Percentiles rank a stretch among this genome's conserved stretches.
Conservation (phyloP, 306 rosid genomes). For the Corylus heterophylla region DNA sequence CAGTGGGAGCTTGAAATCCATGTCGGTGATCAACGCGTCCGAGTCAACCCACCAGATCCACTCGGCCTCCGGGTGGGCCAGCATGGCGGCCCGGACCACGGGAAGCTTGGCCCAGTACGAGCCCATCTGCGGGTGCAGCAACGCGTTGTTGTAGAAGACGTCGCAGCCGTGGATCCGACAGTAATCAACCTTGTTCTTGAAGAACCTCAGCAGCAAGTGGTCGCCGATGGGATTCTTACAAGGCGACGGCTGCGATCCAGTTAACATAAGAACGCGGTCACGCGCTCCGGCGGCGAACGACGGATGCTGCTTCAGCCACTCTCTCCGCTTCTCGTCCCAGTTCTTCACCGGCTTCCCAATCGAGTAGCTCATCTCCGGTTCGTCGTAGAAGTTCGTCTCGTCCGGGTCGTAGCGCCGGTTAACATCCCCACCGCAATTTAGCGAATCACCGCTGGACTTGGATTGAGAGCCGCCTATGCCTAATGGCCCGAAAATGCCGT, state of each 20-base stretch:
- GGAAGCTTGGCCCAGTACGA: slow-evolving; percentile 83
- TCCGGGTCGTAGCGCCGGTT: slow-evolving; percentile 44
- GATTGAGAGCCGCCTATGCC: not conserved
- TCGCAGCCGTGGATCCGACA: slow-evolving; percentile 71
- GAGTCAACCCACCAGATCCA: slow-evolving; percentile 99
- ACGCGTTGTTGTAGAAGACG: slow-evolving; percentile 65
- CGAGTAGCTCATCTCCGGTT: slow-evolving; percentile 56
- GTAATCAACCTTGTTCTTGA: slow-evolving; percentile 89
- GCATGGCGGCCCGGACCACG: slow-evolving; percentile 70
- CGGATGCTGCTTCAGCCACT: slow-evolving; percentile 65
- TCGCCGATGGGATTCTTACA: slow-evolving; percentile 79
- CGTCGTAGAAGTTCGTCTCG: slow-evolving; percentile 63
- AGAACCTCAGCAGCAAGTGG: slow-evolving; percentile 56
- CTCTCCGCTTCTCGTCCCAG: slow-evolving; percentile 73
- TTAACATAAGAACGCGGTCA: slow-evolving; percentile 44
- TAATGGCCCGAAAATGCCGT: slow-evolving; percentile 5
- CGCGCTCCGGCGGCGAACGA: slow-evolving; percentile 39
- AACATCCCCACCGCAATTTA: slow-evolving; percentile 14
- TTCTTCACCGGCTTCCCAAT: slow-evolving; percentile 44
- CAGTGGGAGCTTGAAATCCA: slow-evolving; percentile 74
- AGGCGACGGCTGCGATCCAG: slow-evolving; percentile 77
- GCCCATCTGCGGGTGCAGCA: slow-evolving; percentile 67
- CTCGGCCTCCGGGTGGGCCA: slow-evolving; percentile 93
- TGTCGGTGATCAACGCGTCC: slow-evolving; percentile 83
- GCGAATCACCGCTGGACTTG: not conserved